Evolutionary conservation across 202 grass and related monocot species (phyloP).

Genomic region (Setaria italica): DNA sequence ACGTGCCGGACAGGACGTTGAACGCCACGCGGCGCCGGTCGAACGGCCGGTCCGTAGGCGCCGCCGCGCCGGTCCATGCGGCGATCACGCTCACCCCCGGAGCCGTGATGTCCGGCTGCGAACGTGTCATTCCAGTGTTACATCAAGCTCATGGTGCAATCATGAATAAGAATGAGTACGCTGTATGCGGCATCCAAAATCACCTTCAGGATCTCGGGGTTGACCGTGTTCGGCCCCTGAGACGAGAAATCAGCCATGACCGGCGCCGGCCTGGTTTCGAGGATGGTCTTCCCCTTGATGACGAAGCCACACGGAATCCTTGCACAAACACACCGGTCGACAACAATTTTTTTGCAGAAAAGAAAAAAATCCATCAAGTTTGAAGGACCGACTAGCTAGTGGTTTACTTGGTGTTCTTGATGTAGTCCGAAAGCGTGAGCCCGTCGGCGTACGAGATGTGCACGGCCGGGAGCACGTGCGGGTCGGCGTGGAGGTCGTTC

Average conservation of each 20-base stretch:
- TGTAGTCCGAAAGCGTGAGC: slow-evolving; percentile 47
- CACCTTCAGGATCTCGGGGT: slow-evolving; percentile 77
- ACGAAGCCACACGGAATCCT: slow-evolving; percentile 53
- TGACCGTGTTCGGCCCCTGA: slow-evolving; percentile 65
- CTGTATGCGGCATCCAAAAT: background rate
- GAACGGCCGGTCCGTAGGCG: slow-evolving; percentile 11
- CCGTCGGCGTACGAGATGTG: slow-evolving; percentile 57
- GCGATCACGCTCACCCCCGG: slow-evolving; percentile 73
- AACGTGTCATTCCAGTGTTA: background rate
- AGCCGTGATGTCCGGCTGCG: slow-evolving; percentile 77
- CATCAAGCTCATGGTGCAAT: background rate
- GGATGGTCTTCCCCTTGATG: slow-evolving; percentile 49
- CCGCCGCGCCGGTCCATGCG: slow-evolving; percentile 43
- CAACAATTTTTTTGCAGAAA: background rate
- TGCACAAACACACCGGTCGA: background rate
- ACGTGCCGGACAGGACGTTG: slow-evolving; percentile 66
- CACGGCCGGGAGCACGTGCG: slow-evolving; percentile 66
- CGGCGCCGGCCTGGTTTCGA: slow-evolving; percentile 60
- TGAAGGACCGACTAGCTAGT: background rate
- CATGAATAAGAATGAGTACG: background rate
- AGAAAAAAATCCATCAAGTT: background rate
- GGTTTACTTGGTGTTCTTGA: slow-evolving; percentile 58
- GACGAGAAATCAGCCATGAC: slow-evolving; percentile 82
- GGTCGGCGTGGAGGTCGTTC: slow-evolving; percentile 45
- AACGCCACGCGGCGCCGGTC: slow-evolving; percentile 68